phyloP scores from a whole-genome alignment of 495 filamentous ascomycete genomes.

The Penicillium paxilli region DNA sequence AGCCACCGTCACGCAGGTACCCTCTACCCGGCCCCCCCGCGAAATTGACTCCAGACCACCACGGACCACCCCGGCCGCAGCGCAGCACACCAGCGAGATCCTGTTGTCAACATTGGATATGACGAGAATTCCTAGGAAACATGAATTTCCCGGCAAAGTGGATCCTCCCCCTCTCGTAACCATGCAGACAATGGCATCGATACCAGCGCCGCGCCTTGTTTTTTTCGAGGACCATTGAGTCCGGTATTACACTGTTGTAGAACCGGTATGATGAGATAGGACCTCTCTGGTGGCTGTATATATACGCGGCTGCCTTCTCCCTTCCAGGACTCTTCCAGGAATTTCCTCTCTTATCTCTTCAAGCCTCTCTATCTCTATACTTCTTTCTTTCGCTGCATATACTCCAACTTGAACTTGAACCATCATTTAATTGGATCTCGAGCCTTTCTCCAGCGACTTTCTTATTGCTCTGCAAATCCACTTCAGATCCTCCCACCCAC shows the following conservation, averaged over 20 bases:
- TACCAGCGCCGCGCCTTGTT: constrained; percentile 6
- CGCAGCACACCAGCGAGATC: constrained; percentile 5
- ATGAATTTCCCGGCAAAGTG: constrained; percentile 32
- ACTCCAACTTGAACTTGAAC: background rate
- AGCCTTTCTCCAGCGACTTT: constrained; percentile 7
- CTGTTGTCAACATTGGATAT: constrained; percentile 31
- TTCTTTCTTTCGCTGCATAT: background rate
- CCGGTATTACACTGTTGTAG: constrained; percentile 16
- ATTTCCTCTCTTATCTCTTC: constrained; percentile 10
- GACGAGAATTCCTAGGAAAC: constrained; percentile 46
- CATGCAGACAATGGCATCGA: constrained; percentile 1
- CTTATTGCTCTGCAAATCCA: background rate
- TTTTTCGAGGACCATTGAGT: constrained; percentile 12
- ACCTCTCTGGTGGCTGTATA: constrained; percentile 4
- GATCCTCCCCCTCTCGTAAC: constrained; percentile 20
- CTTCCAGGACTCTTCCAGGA: background rate
- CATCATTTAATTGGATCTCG: constrained; percentile 3
- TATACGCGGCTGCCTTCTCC: constrained; percentile 8
- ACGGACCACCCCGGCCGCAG: constrained; percentile 15
- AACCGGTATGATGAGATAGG: constrained; percentile 5
- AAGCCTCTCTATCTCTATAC: background rate
- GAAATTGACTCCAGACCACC: constrained; percentile 4
- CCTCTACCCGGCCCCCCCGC: constrained; percentile 9
- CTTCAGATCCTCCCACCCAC: background rate
- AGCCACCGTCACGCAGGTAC: constrained; percentile 25